These are phyloP conservation scores for Brassica incana DNA, from an alignment of 345 rosid species.

Conservation along the genomic window DNA sequence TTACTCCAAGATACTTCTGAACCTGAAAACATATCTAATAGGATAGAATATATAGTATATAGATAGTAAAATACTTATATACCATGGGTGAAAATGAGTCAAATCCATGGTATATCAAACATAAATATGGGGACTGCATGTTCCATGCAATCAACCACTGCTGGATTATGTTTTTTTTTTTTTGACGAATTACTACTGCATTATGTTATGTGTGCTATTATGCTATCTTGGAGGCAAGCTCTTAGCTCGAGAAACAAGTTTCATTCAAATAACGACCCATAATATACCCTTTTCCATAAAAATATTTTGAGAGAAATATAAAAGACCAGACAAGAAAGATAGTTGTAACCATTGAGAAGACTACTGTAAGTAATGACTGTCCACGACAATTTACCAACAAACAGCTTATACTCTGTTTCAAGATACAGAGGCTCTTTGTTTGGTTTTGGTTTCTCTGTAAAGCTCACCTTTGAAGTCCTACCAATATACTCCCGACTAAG, in stretches of 20 bases:
- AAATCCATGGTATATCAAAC: too few relatives aligned
- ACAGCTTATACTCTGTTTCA: conserved; percentile 78
- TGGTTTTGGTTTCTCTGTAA: conserved; percentile 65
- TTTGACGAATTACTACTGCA: too few relatives aligned
- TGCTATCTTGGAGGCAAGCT: neutral
- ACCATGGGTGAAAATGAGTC: too few relatives aligned
- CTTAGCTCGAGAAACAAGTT: neutral
- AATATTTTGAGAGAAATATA: neutral
- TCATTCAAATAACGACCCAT: neutral
- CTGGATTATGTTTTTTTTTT: neutral
- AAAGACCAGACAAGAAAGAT: conserved; percentile 6
- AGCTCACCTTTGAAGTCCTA: conserved; percentile 65
- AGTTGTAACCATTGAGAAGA: neutral
- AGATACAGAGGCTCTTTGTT: conserved; percentile 67
- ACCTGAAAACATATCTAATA: too few relatives aligned
- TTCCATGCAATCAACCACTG: neutral
- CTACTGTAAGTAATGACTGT: conserved; percentile 47
- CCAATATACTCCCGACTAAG: conserved; percentile 60
- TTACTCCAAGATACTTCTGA: too few relatives aligned
- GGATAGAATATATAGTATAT: too few relatives aligned
- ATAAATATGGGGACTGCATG: neutral
- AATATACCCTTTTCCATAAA: neutral
- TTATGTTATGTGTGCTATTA: neutral
- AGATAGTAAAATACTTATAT: too few relatives aligned
- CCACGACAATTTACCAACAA: conserved; percentile 89